Base-by-base conservation (phyloP, 768 basidiomycete genomes). In the Daedalea quercina region DNA sequence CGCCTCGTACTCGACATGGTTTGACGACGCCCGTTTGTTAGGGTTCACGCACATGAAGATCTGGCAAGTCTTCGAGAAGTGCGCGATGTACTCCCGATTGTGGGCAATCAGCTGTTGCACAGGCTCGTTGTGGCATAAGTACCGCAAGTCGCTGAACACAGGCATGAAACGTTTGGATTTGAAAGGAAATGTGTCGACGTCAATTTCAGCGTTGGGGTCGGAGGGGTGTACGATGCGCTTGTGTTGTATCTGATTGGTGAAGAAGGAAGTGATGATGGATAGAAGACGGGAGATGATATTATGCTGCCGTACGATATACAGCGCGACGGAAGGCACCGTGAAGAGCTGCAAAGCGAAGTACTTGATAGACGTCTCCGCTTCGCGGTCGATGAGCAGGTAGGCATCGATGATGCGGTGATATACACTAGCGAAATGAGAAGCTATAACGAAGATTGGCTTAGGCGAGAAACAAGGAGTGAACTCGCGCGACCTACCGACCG, bases 141-240 rank as follows among this genome's bases (percentile, higher is more conserved):
- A 90, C 9, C 90, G 81, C 26, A 98, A 76, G 67, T 94, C 91
- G 60, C 87, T 87, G 67, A 97, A 95, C 44, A 98, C 82, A 1
- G 91, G 90, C 85, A 94, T 90, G 71, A 95, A 96, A 9, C 94
- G 87, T 66, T 97, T 97, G 17, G 89, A 91, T 68, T 90, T 87
- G 81, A 96, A 96, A 0, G 90, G 86, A 53, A 83, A 81, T 35
- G 83, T 81, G 45, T 96, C 94, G 37, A 91, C 85, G 54, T 94
- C 90, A 50, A 96, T 67, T 19, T 65, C 63, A 3, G 63, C 61
- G 24, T 56, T 55, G 9, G 60, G 47, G 59, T 65, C 59, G 17
- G 69, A 68, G 25, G 70, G 69, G 47, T 58, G 66, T 28, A 78
- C 63, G 56, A 93, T 85, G 42, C 80, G 79, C 67, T 85, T 87